A percentile compares a stretch with the other conserved stretches of the same genome.
These are phyloP conservation scores for Acacia concinna DNA, from an alignment of 331 rosid species.

Conservation along the genomic window DNA sequence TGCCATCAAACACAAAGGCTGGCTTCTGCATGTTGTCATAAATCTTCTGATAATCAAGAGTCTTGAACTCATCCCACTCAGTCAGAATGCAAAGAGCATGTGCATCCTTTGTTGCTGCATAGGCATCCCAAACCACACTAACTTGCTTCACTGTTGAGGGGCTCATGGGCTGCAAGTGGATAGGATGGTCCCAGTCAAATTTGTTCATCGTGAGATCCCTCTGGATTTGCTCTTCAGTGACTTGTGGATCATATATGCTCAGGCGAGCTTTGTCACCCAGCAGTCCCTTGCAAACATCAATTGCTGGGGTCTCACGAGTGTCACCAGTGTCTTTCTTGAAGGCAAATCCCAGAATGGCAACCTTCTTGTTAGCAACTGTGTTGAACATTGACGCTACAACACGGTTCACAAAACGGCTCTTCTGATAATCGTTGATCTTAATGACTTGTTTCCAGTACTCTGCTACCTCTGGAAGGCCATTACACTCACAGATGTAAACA, in stretches of 20 bases:
- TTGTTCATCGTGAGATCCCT: constrained; percentile 69
- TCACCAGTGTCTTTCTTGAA: constrained; percentile 81
- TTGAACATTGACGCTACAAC: constrained; percentile 74
- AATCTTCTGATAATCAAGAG: constrained; percentile 61
- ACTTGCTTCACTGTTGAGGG: constrained; percentile 69
- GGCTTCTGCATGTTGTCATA: constrained; percentile 73
- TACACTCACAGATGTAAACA: constrained; percentile 75
- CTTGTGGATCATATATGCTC: constrained; percentile 72
- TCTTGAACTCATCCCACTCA: constrained; percentile 82
- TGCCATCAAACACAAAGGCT: constrained; percentile 70
- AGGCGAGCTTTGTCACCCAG: constrained; percentile 64
- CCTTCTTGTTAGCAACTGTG: constrained; percentile 67
- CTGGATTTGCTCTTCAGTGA: constrained; percentile 71
- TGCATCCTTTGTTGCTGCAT: constrained; percentile 70
- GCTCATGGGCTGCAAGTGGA: constrained; percentile 67
- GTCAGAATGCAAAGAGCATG: constrained; percentile 70
- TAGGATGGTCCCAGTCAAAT: constrained; percentile 79
- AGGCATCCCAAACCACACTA: constrained; percentile 71
- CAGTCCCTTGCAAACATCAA: constrained; percentile 78
- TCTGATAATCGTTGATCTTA: constrained; percentile 77
- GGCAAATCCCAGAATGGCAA: constrained; percentile 70
- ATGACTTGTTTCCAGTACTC: constrained; percentile 83
- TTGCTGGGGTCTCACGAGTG: constrained; percentile 80
- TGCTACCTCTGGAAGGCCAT: constrained; percentile 80
- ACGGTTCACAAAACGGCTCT: constrained; percentile 71